Conservation (phyloP, 345 rosid species). For the Streptanthus diversifolius region DNA sequence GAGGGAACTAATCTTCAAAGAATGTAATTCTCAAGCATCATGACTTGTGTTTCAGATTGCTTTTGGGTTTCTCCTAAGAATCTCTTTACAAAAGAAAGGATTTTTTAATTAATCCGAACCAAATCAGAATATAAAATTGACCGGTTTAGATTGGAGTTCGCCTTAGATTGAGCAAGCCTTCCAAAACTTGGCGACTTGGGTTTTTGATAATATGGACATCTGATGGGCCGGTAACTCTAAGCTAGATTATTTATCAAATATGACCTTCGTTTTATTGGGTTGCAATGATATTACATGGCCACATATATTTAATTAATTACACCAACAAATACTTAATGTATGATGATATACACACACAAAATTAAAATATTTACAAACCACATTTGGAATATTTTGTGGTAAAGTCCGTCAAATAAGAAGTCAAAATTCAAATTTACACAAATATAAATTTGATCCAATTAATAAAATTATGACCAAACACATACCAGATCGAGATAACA, state of each 20-base stretch:
- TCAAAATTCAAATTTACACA: neutral
- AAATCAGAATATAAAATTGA: neutral
- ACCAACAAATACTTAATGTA: neutral
- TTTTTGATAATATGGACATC: neutral
- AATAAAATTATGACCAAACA: neutral
- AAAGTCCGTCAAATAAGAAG: neutral
- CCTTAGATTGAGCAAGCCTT: neutral
- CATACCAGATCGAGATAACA: no score
- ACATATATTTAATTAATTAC: neutral
- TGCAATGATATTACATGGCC: no score
- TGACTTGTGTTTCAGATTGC: constrained; percentile 2
- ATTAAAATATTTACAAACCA: neutral
- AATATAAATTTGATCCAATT: neutral
- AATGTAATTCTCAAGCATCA: constrained; percentile 7
- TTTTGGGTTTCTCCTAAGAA: neutral
- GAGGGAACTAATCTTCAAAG: constrained; percentile 17
- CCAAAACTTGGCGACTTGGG: neutral
- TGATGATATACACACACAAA: neutral
- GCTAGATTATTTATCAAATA: neutral
- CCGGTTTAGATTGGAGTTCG: constrained; percentile 9
- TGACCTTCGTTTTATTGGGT: no score
- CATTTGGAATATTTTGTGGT: neutral
- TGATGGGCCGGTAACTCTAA: neutral
- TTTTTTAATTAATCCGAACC: neutral
- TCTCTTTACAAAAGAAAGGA: neutral